phyloP scores from a whole-genome alignment of 257 asterid genomes.

The Nicotiana otophora region DNA sequence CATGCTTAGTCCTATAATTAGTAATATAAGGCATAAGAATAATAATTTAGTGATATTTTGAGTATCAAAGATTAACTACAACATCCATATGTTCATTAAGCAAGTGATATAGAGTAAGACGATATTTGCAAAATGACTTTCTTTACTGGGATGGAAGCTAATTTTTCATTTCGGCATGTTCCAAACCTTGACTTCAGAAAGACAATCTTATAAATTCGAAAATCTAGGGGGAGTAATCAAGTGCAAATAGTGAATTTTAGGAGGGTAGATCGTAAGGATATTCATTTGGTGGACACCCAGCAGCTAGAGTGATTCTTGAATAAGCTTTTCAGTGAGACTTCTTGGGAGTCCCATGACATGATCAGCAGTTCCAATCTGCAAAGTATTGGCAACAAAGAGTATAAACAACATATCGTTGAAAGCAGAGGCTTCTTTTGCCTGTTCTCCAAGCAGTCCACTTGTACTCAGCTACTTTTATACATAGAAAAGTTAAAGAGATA shows the following conservation, averaged over 20 bases:
- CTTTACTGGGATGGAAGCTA: background rate
- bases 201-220: background rate
- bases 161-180: background rate
- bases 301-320: conserved; percentile 44
- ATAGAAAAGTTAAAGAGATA: background rate
- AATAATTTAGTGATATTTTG: background rate
- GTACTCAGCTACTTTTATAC: no score
- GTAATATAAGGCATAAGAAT: background rate
- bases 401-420: background rate
- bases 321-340: conserved; percentile 61
- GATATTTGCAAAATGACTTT: background rate
- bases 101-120: background rate
- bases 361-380: conserved; percentile 73
- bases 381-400: background rate
- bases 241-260: background rate
- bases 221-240: background rate
- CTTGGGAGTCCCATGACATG: conserved; percentile 86
- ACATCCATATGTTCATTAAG: background rate
- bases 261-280: background rate
- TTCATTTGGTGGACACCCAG: background rate
- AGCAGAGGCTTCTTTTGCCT: background rate
- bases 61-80: background rate
- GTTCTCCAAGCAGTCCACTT: background rate
- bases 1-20: background rate
- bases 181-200: background rate